Percentiles rank a stretch among this genome's conserved stretches.
These are phyloP conservation scores for Huntiella bhutanensis DNA, from an alignment of 2,329 filamentous ascomycete species.

Conservation along the genomic window DNA sequence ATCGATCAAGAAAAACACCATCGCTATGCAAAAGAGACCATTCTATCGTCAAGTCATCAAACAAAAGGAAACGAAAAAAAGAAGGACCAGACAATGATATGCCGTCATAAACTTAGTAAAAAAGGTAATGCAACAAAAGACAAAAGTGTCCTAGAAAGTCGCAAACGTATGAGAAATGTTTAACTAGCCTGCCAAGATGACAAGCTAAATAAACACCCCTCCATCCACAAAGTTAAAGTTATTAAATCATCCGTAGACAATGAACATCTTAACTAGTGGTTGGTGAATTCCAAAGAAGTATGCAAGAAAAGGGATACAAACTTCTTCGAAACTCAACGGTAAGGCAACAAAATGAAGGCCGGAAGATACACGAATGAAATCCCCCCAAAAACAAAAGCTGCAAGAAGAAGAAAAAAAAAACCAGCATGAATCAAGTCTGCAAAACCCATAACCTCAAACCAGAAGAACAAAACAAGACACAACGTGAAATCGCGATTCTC, in stretches of 20 bases:
- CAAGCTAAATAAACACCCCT: neutral
- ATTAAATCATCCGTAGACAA: neutral
- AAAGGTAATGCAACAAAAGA: neutral
- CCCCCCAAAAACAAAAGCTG: neutral
- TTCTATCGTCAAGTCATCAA: neutral
- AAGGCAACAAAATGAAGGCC: slow-evolving; percentile 1
- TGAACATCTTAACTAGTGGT: neutral
- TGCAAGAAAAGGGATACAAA: neutral
- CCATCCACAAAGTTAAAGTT: neutral
- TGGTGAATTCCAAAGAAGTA: too few species aligned
- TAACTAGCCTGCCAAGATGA: neutral
- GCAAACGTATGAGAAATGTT: neutral
- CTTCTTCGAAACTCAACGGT: neutral
- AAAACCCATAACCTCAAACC: neutral
- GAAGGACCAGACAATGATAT: slow-evolving; percentile 1
- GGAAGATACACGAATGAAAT: neutral
- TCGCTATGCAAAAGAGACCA: neutral
- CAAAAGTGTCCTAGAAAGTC: neutral
- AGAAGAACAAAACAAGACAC: neutral
- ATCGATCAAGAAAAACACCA: neutral
- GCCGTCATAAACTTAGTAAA: neutral
- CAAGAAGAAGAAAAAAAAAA: neutral
- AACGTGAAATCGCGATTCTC: neutral
- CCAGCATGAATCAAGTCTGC: neutral
- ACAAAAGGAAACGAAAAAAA: slow-evolving; percentile 1